Evolutionary conservation across 2,329 filamentous ascomycete species (phyloP), one percentile per base, ranked within the genome.

Genomic region (Diaporthe citri): DNA sequence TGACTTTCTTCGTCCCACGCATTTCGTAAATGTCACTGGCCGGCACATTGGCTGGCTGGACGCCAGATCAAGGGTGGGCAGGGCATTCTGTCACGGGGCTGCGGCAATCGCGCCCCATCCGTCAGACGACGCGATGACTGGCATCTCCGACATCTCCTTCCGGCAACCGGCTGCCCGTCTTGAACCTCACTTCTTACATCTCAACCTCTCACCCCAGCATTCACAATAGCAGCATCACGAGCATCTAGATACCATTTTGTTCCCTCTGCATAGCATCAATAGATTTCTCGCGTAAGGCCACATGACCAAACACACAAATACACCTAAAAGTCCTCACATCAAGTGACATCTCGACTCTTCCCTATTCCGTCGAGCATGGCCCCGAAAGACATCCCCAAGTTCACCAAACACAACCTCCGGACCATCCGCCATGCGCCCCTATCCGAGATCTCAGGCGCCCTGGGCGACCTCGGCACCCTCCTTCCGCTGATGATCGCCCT

Each of bases 401-500:
- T 84, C 34, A 80, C 88, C 78, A 83, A 81, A 70, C 85, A 89
- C 80, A 91, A 90, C 83, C 79, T 88, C 75, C 78, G 81, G 41
- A 88, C 86, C 28, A 81, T 91, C 73, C 85, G 85, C 55, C 81
- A 80, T 71, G 83, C 85, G 7, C 88, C 89, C 22, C 80, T 88
- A 75, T 84, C 93, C 66, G 96, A 98, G 85, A 91, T 98, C 71
- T 97, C 96, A 1, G 96, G 96, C 70, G 94, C 96, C 0, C 89
- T 92, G 3, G 96, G 96, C 77, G 96, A 98, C 82, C 88, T 98
- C 56, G 96, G 96, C 77, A 98, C 96, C 3, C 90, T 98, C 41
- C 90, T 98, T 15, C 96, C 96, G 64, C 91, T 98, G 73, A 94
- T 97, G 87, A 95, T 97, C 80, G 94, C 96, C 3, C 91, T 98